phyloP scores from a whole-genome alignment of 164 flowering plant genomes.

The Macadamia tetraphylla region DNA sequence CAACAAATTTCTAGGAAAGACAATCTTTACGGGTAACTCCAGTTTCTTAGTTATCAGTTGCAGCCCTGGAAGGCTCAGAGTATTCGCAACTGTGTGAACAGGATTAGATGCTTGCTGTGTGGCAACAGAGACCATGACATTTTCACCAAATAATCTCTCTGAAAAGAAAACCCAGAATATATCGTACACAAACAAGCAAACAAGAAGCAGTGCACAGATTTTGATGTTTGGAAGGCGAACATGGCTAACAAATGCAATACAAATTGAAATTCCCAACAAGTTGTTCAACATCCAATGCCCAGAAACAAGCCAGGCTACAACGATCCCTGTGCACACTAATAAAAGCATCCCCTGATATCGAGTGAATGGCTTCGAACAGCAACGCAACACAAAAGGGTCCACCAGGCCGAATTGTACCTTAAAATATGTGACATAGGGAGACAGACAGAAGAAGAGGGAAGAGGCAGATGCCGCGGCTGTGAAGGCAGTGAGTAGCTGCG shows the following conservation, averaged over 20 bases:
- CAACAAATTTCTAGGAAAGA: constrained; percentile 80
- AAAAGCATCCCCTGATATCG: constrained; percentile 58
- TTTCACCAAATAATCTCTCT: constrained; percentile 91
- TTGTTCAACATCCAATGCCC: constrained; percentile 94
- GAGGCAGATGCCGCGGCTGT: constrained; percentile 72
- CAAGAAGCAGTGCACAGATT: constrained; percentile 88
- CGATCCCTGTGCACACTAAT: constrained; percentile 40
- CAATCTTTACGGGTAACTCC: constrained; percentile 89
- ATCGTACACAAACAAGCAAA: constrained; percentile 82
- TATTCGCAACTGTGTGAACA: constrained; percentile 82
- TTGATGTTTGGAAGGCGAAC: constrained; percentile 94
- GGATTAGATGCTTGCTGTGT: constrained; percentile 96
- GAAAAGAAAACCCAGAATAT: constrained; percentile 98
- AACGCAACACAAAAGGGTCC: constrained; percentile 69
- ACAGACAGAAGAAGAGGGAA: constrained; percentile 79
- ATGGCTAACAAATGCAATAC: constrained; percentile 94
- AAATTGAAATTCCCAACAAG: constrained; percentile 80
- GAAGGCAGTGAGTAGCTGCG: constrained; percentile 87
- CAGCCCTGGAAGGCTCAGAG: constrained; percentile 89
- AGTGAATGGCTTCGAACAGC: constrained; percentile 78
- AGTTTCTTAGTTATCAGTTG: constrained; percentile 82
- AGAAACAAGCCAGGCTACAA: constrained; percentile 77
- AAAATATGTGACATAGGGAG: constrained; percentile 53
- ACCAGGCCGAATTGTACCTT: constrained; percentile 47
- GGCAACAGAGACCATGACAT: constrained; percentile 96